These are phyloP conservation scores for Neonectria hederae DNA, from an alignment of 2,329 filamentous ascomycete species.

Conservation along the genomic window DNA sequence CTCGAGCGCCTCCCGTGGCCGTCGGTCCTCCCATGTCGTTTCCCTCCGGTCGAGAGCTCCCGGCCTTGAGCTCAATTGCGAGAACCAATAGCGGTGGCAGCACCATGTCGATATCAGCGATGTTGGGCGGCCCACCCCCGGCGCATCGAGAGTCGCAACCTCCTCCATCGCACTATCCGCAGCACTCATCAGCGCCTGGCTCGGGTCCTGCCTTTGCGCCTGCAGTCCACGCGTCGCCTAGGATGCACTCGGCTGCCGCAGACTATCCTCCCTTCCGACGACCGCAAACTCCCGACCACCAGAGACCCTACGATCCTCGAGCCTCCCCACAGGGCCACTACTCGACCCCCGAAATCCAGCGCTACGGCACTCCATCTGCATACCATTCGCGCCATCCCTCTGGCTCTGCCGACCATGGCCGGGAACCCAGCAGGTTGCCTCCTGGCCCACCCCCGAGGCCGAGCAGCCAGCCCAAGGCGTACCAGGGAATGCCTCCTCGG, in stretches of 20 bases:
- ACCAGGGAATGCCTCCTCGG: slow-evolving; percentile 55
- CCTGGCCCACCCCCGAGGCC: slow-evolving; percentile 58
- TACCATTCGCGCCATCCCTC: slow-evolving; percentile 63
- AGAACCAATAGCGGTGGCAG: slow-evolving; percentile 58
- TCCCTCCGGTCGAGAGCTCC: slow-evolving; percentile 61
- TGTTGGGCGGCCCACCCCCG: slow-evolving; percentile 63
- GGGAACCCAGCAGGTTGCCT: slow-evolving; percentile 51
- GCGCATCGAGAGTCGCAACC: slow-evolving; percentile 54
- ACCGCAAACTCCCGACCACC: slow-evolving; percentile 78
- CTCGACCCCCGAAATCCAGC: slow-evolving; percentile 66
- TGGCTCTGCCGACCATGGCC: slow-evolving; percentile 55
- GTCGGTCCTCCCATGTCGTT: slow-evolving; percentile 58
- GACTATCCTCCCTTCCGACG: slow-evolving; percentile 72
- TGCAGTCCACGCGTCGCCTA: slow-evolving; percentile 64
- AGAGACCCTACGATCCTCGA: slow-evolving; percentile 62
- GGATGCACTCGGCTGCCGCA: slow-evolving; percentile 62
- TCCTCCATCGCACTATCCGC: slow-evolving; percentile 53
- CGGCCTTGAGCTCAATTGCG: slow-evolving; percentile 60
- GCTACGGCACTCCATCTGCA: slow-evolving; percentile 67
- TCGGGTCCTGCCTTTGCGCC: slow-evolving; percentile 58
- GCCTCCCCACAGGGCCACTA: slow-evolving; percentile 62
- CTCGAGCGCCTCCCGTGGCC: slow-evolving; percentile 54
- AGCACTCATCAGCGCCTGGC: slow-evolving; percentile 52
- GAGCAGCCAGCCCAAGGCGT: slow-evolving; percentile 63
- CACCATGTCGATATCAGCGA: slow-evolving; percentile 70